Evolutionary conservation across 352 stramenopile genomes (phyloP).

Genomic region (Pythium volutum): DNA sequence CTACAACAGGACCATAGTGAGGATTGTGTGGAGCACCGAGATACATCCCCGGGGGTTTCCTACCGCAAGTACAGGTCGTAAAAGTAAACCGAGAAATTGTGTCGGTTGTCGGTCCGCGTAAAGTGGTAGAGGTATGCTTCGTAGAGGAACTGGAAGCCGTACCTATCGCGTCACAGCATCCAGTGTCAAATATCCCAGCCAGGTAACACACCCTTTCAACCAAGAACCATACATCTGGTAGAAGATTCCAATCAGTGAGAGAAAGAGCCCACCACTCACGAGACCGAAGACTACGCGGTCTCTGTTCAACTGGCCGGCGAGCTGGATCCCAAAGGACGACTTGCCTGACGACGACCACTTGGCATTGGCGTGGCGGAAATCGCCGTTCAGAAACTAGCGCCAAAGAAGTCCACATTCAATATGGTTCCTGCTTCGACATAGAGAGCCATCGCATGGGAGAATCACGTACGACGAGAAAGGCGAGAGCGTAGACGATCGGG

Average conservation of each 20-base stretch:
- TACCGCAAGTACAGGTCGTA: slow-evolving; percentile 98
- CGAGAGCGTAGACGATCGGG: slow-evolving; percentile 95
- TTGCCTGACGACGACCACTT: slow-evolving; percentile 45
- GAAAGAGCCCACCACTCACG: slow-evolving; percentile 85
- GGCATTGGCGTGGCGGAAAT: slow-evolving; percentile 49
- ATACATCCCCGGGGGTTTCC: background rate
- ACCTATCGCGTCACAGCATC: slow-evolving; percentile 14
- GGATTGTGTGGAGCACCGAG: background rate
- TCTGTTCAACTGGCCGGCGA: slow-evolving; percentile 52
- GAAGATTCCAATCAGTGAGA: slow-evolving; percentile 76
- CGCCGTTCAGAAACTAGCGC: slow-evolving; percentile 63
- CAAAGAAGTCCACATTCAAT: background rate
- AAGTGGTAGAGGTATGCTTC: slow-evolving; percentile 99
- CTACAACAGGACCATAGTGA: slow-evolving; percentile 23
- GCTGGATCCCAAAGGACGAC: slow-evolving; percentile 53
- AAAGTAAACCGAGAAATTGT: slow-evolving; percentile 99
- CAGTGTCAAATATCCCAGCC: background rate
- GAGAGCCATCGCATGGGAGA: background rate
- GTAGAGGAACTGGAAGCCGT: slow-evolving; percentile 93
- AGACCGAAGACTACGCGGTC: slow-evolving; percentile 88
- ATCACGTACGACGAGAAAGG: slow-evolving; percentile 75
- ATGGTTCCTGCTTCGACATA: background rate
- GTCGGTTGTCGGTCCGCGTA: slow-evolving; percentile 96
- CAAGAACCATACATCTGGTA: slow-evolving; percentile 48
- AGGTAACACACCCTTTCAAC: slow-evolving; percentile 42